Base-by-base conservation (phyloP, 768 basidiomycete species). In the Holtermanniella nyarrowii region DNA sequence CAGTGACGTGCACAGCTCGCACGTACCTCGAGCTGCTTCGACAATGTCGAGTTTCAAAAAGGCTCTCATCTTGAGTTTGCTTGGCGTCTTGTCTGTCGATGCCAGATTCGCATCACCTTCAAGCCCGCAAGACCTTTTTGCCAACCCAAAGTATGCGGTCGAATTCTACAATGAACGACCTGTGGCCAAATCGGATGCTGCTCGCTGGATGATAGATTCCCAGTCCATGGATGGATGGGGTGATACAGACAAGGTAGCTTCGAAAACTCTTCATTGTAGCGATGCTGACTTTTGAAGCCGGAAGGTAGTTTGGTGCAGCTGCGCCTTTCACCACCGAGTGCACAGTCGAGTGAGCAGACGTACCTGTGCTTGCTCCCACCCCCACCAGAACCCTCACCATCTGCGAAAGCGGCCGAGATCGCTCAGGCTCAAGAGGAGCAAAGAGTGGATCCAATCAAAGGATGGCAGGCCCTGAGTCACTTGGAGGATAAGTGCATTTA, bases 321-420 rank as follows among this genome's bases (percentile, higher is more conserved):
- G 7, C 49, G 42, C 23, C 49, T 42, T 5, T 42, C 49, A 3
- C 26, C 21, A 16, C 31, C 31, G 31, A 26, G 23, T 21, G 47
- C 12, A 2, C 18, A 3, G 7, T 1, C 23, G 16, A 44, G 22
- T 42, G 39, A 49, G 43, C 41, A 58, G 26, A 52, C 57, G 14
- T 69, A 66, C 48, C 61, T 69, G 12, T 69, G 68, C 49, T 37
- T 69, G 46, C 53, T 69, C 53, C 68, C 68, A 11, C 55, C 59
- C 10, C 37, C 24, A 0, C n/a, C n/a, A n/a, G 61, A 61, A 40
- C 49, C 45, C 10, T 59, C 61, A 1, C 46, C 31, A 1, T 26
- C 57, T 13, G n/a, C n/a, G n/a, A 62, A 69, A 42, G 58, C 48
- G 18, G 40, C 26, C 21, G 25, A 46, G 44, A 47, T 53, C 46